Base-by-base conservation (phyloP, 1,284 basidiomycete species). In the Moesziomyces globuligerus region DNA sequence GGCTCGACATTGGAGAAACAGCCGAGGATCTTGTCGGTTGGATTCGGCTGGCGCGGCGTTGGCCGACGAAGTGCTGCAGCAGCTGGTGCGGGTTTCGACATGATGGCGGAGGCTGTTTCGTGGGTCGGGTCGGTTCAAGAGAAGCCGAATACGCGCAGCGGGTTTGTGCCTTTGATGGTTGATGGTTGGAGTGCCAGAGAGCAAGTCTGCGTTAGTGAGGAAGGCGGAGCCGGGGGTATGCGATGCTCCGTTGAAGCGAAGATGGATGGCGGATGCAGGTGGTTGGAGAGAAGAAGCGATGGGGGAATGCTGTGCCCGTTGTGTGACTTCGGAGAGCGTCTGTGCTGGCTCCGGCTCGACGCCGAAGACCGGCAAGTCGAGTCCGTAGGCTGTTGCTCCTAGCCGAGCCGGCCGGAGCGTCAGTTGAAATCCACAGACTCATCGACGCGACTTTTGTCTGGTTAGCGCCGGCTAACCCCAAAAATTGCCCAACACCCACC, bases 1-100 rank as follows among this genome's bases (percentile, higher is more conserved):
- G 73, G 74, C 20, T 73, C 62, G 20, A 81, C 69, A 45, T 78
- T 55, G 48, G 67, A 69, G 56, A 82, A 78, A 60, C 62, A 64
- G 18, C 78, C 78, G 32, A 79, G 70, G 32, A 72, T 48, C 45
- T 57, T 48, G 58, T 79, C 78, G 15, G 78, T 70, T 3, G 62
- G 53, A 15, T 72, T 72, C 17, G 50, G 58, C 1, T 57, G 44
- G 23, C 55, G 59, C 9, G 51, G 23, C 13, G 46, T 58, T 34
- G 66, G 37, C 26, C 66, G 53, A 34, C 50, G 55, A 7, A 32
- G 20, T 7, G 24, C 40, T 11, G 56, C 25, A 4, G 44, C 48
- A 48, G 62, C 26, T 36, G 62, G 28, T 47, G 47, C 52, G 11
- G 60, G 48, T 48, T 64, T 70, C 10, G 67, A 70, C 67, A 70